A percentile compares a stretch with the other conserved stretches of the same genome.
phyloP scores from a whole-genome alignment of 1,284 basidiomycete genomes.

The Ceratorhiza oryzae-sativae region DNA sequence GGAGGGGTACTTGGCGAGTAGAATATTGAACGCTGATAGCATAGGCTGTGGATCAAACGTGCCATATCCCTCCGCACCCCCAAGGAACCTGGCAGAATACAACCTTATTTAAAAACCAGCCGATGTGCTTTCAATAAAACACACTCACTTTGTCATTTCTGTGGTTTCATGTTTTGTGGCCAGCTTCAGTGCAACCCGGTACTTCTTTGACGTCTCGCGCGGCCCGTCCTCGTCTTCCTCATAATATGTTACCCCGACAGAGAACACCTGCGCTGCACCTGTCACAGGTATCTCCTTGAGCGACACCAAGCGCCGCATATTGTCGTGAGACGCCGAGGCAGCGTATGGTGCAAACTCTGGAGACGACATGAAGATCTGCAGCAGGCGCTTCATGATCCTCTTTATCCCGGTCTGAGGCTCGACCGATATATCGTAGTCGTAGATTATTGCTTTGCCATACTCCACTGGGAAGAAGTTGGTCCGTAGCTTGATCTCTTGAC shows the following conservation, averaged over 20 bases:
- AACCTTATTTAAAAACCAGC: slow-evolving; percentile 40
- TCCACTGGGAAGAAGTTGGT: slow-evolving; percentile 77
- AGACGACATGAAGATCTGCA: slow-evolving; percentile 70
- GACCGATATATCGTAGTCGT: slow-evolving; percentile 73
- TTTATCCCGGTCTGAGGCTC: slow-evolving; percentile 59
- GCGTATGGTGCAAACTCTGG: slow-evolving; percentile 63
- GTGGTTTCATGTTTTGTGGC: slow-evolving; percentile 64
- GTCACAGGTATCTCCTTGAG: slow-evolving; percentile 56
- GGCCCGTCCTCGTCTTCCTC: slow-evolving; percentile 70
- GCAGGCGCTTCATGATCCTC: slow-evolving; percentile 71
- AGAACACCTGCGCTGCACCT: slow-evolving; percentile 57
- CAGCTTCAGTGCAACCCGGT: slow-evolving; percentile 67
- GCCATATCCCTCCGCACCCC: slow-evolving; percentile 61
- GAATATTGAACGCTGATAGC: slow-evolving; percentile 74
- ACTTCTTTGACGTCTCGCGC: slow-evolving; percentile 59
- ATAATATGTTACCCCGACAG: slow-evolving; percentile 59
- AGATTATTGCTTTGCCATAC: slow-evolving; percentile 62
- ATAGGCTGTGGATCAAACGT: slow-evolving; percentile 70
- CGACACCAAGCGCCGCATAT: slow-evolving; percentile 68
- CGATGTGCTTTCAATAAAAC: not conserved
- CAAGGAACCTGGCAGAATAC: slow-evolving; percentile 58
- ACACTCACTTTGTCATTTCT: slow-evolving; percentile 63
- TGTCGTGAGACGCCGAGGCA: slow-evolving; percentile 71
- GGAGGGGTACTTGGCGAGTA: slow-evolving; percentile 68
- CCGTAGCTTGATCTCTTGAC: slow-evolving; percentile 66